Evolutionary conservation across 192 early-diverging fungal species (phyloP).

Genomic region (Coemansia sp.): DNA sequence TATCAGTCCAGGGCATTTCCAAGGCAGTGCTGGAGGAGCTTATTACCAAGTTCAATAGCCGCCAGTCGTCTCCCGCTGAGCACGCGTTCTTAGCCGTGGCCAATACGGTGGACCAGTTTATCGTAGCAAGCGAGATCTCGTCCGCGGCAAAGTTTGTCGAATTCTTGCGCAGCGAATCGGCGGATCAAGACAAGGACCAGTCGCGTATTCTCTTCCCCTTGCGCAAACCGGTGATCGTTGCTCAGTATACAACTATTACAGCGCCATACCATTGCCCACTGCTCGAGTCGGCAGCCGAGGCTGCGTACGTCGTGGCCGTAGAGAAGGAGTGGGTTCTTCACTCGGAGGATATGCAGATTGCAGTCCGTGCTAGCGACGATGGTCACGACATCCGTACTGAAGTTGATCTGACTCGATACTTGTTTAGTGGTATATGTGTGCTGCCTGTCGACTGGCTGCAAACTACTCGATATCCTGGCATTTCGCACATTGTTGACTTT

Average conservation of each 20-base stretch:
- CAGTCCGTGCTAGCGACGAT: slow-evolving; percentile 78
- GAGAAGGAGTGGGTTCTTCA: slow-evolving; percentile 39
- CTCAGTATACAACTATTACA: slow-evolving; percentile 82
- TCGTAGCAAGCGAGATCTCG: slow-evolving; percentile 21
- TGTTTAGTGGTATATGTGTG: slow-evolving; percentile 71
- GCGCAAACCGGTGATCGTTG: slow-evolving; percentile 77
- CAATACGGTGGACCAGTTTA: slow-evolving; percentile 27
- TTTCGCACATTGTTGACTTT: slow-evolving; percentile 93
- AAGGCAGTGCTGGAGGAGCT: neutral
- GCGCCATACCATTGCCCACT: slow-evolving; percentile 70
- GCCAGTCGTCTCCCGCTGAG: neutral
- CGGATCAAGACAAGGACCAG: slow-evolving; percentile 48
- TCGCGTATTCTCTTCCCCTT: slow-evolving; percentile 74
- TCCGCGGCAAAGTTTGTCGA: slow-evolving; percentile 8
- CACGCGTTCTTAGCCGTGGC: slow-evolving; percentile 28
- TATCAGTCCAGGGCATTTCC: no score
- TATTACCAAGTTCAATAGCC: slow-evolving; percentile 23
- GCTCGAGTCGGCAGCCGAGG: neutral
- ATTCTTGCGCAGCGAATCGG: slow-evolving; percentile 16
- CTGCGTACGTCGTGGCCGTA: slow-evolving; percentile 4
- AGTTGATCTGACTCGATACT: slow-evolving; percentile 62
- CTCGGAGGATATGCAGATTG: slow-evolving; percentile 32
- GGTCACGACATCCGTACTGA: slow-evolving; percentile 76
- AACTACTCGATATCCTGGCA: slow-evolving; percentile 54
- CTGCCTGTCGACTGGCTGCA: slow-evolving; percentile 66